These are phyloP conservation scores for Nymphaea thermarum DNA, from an alignment of 164 flowering plant genomes.

Conservation along the genomic window DNA sequence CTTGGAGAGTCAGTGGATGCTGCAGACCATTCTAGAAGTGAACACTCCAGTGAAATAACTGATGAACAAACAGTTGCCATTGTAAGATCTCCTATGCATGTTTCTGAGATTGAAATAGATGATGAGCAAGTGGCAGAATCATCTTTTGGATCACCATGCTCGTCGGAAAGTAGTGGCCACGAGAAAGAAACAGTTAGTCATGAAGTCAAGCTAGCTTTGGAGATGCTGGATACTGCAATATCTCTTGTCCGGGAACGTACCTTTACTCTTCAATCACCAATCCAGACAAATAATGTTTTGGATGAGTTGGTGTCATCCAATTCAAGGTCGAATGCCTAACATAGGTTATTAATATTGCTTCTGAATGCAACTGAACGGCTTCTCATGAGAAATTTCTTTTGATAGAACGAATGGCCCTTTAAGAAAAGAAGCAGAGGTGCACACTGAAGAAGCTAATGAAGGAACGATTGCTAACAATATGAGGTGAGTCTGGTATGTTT, in stretches of 20 bases:
- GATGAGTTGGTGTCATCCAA: no score
- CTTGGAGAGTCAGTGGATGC: constrained; percentile 4
- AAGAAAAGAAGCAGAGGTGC: no score
- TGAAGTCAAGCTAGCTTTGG: constrained; percentile 59
- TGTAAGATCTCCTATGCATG: background rate
- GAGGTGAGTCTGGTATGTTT: no score
- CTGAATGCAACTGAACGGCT: no score
- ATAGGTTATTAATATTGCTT: no score
- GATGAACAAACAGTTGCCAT: background rate
- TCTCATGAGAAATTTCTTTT: no score
- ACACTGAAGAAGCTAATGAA: no score
- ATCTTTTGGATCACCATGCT: background rate
- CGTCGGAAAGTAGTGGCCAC: background rate
- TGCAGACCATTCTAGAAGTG: constrained; percentile 5
- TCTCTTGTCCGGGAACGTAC: constrained; percentile 11
- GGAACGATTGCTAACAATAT: no score
- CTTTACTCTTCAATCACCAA: no score
- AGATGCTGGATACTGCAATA: constrained; percentile 49
- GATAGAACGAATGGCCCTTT: no score
- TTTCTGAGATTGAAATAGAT: constrained; percentile 52
- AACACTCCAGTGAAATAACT: constrained; percentile 9
- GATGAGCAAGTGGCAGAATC: constrained; percentile 11
- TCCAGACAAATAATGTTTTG: no score
- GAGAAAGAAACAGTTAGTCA: constrained; percentile 24
- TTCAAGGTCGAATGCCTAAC: no score